A percentile compares a stretch with the other conserved stretches of the same genome.
Conservation (phyloP, 1,284 basidiomycete species). For the Vanrija sp. region DNA sequence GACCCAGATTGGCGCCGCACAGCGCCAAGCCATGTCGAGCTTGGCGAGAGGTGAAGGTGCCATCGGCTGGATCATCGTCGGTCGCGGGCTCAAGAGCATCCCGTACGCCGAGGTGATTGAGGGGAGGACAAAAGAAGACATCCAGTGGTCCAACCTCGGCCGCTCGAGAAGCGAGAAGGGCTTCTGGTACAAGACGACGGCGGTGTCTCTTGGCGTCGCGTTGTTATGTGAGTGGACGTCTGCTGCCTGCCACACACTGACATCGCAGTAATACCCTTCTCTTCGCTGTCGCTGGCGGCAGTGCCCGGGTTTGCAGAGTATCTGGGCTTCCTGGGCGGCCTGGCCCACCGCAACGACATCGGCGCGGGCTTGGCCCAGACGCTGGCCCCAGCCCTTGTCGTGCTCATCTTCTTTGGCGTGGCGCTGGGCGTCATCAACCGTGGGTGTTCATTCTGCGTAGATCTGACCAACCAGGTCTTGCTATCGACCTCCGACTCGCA, state of each 20-base stretch:
- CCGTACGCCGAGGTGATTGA: constrained; percentile 65
- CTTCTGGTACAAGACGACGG: constrained; percentile 59
- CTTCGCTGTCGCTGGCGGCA: constrained; percentile 61
- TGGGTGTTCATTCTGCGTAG: constrained; percentile 48
- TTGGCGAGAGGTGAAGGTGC: constrained; percentile 60
- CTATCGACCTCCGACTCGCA: constrained; percentile 55
- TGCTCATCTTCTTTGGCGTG: constrained; percentile 58
- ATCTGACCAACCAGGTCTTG: constrained; percentile 16
- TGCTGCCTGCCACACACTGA: constrained; percentile 19
- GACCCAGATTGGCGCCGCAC: constrained; percentile 61
- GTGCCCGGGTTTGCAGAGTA: constrained; percentile 67
- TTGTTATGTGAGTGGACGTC: constrained; percentile 57
- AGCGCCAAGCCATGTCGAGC: constrained; percentile 58
- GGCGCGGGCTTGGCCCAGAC: constrained; percentile 62
- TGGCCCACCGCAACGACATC: constrained; percentile 55
- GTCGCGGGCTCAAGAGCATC: constrained; percentile 62
- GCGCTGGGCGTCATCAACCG: constrained; percentile 58
- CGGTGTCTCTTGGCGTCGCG: constrained; percentile 57
- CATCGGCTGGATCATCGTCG: constrained; percentile 72
- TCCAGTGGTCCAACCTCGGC: constrained; percentile 71
- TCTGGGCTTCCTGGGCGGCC: constrained; percentile 59
- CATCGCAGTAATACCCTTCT: constrained; percentile 60
- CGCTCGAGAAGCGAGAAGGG: constrained; percentile 55
- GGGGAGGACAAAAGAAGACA: constrained; percentile 72
- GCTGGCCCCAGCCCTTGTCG: constrained; percentile 62